phyloP scores from a whole-genome alignment of 768 basidiomycete species.

The Candolleomyces eurysporus region DNA sequence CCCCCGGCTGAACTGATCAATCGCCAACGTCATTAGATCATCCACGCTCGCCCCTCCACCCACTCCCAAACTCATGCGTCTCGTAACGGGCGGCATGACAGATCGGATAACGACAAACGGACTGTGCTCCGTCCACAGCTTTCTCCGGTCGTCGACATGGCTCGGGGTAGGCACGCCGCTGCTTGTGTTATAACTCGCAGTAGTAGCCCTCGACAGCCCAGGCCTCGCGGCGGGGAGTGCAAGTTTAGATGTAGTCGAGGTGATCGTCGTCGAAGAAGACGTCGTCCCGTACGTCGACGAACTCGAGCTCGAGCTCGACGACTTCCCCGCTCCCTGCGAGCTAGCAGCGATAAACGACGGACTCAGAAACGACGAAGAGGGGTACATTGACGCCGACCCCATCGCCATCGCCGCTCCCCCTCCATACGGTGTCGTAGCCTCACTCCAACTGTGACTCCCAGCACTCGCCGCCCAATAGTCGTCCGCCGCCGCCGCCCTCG shows the following conservation, averaged over 20 bases:
- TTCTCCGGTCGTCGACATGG: not conserved
- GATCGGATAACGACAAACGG: conserved; percentile 13
- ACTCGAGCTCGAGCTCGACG: not conserved
- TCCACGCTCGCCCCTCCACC: conserved; percentile 39
- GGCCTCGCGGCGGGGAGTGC: too few relatives aligned
- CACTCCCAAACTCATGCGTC: conserved; percentile 12
- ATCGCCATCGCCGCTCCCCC: not conserved
- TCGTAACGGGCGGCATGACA: conserved; percentile 15
- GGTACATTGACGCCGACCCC: not conserved
- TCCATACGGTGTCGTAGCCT: not conserved
- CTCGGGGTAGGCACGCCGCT: too few relatives aligned
- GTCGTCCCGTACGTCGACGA: not conserved
- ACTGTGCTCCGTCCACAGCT: conserved; percentile 11
- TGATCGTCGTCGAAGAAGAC: not conserved
- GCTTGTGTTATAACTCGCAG: too few relatives aligned
- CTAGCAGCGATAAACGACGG: not conserved
- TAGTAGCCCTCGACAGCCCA: too few relatives aligned
- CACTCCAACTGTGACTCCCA: not conserved
- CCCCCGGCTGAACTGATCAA: conserved; percentile 68
- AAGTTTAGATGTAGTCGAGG: not conserved
- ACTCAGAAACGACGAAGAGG: not conserved
- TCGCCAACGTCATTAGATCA: conserved; percentile 58
- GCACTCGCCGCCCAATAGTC: not conserved
- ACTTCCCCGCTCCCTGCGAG: not conserved
- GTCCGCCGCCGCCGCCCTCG: not conserved